Percentiles rank a stretch among this genome's conserved stretches.
Evolutionary conservation across 768 basidiomycete genomes (phyloP).

Genomic region (Hygrocybe punicea): DNA sequence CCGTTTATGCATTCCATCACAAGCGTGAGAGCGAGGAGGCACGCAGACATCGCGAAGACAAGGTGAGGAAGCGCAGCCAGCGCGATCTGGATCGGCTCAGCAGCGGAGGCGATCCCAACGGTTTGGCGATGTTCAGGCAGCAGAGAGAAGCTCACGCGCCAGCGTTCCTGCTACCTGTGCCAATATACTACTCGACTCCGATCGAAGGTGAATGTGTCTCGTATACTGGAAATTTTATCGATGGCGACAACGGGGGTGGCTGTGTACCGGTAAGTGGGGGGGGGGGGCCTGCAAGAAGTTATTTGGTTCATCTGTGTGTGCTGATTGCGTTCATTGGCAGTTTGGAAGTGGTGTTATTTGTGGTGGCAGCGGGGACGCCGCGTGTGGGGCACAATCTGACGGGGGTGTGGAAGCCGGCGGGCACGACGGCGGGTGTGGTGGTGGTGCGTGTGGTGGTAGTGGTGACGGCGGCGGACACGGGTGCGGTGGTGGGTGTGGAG

Average conservation of each 20-base stretch:
- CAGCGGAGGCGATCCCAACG: constrained; percentile 22
- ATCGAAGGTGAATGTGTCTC: constrained; percentile 21
- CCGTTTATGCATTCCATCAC: constrained; percentile 37
- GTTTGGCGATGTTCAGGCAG: constrained; percentile 12
- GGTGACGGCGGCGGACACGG: constrained; percentile 8
- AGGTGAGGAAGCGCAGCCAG: constrained; percentile 24
- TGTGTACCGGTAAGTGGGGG: constrained; percentile 28
- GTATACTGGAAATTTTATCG: constrained; percentile 14
- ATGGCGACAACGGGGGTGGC: constrained; percentile 24
- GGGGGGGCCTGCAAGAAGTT: too few species aligned
- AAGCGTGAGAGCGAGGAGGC: constrained; percentile 18
- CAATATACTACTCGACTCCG: constrained; percentile 27
- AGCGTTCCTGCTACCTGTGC: constrained; percentile 43
- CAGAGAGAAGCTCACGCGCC: constrained; percentile 20
- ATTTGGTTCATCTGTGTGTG: not conserved
- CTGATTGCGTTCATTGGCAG: constrained; percentile 5
- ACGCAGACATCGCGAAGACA: constrained; percentile 21
- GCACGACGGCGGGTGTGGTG: constrained; percentile 15
- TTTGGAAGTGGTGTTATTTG: constrained; percentile 19
- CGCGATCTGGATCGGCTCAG: constrained; percentile 16
- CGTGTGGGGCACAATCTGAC: constrained; percentile 13
- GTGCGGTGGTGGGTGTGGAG: constrained; percentile 5
- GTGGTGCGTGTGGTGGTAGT: constrained; percentile 13
- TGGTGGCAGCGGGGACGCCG: constrained; percentile 5
- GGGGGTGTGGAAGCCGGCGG: constrained; percentile 17